A percentile compares a stretch with the other conserved stretches of the same genome.
Conservation (phyloP, 352 stramenopile genomes). For the Phytophthora litchii region DNA sequence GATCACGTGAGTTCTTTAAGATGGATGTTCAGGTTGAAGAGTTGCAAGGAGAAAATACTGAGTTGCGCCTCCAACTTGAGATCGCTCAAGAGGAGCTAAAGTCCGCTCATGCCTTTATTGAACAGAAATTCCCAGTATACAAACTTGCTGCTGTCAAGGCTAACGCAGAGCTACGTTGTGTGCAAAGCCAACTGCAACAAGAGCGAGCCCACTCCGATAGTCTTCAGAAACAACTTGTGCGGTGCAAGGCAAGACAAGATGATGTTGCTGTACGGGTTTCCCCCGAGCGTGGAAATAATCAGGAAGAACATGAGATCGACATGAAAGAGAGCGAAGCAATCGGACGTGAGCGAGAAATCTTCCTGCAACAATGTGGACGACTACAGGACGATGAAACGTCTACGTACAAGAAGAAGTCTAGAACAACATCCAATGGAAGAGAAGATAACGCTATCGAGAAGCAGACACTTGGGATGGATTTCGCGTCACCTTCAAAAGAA, state of each 20-base stretch:
- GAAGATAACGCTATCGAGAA: neutral
- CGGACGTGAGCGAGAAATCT: conserved; percentile 20
- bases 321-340: conserved; percentile 1
- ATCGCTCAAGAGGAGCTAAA: conserved; percentile 19
- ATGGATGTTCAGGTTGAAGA: conserved; percentile 52
- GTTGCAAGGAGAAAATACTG: conserved; percentile 45
- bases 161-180: conserved; percentile 41
- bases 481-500: neutral
- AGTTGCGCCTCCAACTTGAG: conserved; percentile 33
- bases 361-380: conserved; percentile 24
- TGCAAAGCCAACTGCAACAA: conserved; percentile 44
- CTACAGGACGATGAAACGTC: neutral
- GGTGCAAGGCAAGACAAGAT: conserved; percentile 31
- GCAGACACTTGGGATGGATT: neutral
- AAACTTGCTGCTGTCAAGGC: conserved; percentile 46
- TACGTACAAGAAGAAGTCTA: neutral
- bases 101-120: conserved; percentile 14
- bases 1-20: conserved; percentile 53
- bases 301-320: conserved; percentile 1
- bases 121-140: conserved; percentile 33
- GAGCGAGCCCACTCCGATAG: conserved; percentile 39
- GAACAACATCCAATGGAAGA: neutral
- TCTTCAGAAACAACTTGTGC: conserved; percentile 36
- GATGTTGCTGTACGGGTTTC: conserved; percentile 17
- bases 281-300: conserved; percentile 13